These are phyloP conservation scores for Seiridium unicorne DNA, from an alignment of 2,329 filamentous ascomycete genomes.

Conservation along the genomic window DNA sequence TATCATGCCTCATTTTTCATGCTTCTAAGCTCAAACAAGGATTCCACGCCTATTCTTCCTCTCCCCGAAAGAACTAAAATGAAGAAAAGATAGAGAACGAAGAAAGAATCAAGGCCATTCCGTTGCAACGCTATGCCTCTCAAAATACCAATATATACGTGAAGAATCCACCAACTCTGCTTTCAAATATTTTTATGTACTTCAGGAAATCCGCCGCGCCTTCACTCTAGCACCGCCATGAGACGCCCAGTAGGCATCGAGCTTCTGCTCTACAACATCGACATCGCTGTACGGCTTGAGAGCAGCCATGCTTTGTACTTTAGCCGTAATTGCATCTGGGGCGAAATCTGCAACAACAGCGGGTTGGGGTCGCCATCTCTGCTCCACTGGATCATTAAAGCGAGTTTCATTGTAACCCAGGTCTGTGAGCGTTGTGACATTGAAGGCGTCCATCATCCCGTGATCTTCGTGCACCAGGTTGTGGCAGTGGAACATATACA, in stretches of 20 bases:
- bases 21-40: too few relatives aligned
- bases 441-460: conserved; percentile 47
- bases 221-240: not conserved
- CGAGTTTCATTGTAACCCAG: conserved; percentile 37
- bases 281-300: conserved; percentile 32
- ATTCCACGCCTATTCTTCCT: too few relatives aligned
- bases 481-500: conserved; percentile 50
- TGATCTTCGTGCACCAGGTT: conserved; percentile 44
- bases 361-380: conserved; percentile 30
- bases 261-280: conserved; percentile 24
- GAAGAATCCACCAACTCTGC: too few relatives aligned
- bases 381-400: conserved; percentile 37
- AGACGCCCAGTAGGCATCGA: conserved; percentile 18
- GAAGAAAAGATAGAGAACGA: too few relatives aligned
- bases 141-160: too few relatives aligned
- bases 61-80: too few relatives aligned
- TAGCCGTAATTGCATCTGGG: conserved; percentile 23
- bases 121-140: too few relatives aligned
- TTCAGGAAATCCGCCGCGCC: not conserved
- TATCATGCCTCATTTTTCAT: too few relatives aligned
- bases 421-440: conserved; percentile 34
- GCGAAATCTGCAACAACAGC: conserved; percentile 21
- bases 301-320: conserved; percentile 29
- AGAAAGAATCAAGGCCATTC: too few relatives aligned
- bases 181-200: not conserved